Base-by-base conservation (phyloP, 176 grass and related monocot species). In the Avena insularis region DNA sequence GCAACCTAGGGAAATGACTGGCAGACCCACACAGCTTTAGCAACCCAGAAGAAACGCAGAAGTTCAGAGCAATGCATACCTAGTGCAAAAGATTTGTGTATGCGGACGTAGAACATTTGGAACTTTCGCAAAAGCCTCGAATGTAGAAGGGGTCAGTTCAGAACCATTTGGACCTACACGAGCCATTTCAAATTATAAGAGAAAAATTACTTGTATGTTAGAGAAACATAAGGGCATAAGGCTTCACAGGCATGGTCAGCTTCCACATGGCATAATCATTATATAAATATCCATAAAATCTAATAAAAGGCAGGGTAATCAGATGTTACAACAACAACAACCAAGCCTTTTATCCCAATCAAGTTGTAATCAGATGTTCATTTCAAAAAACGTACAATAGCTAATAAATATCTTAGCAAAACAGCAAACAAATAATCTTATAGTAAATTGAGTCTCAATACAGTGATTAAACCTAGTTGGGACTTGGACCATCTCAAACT, bases 121-220 rank as follows among this genome's bases (percentile, higher is more conserved):
- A 90, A 98, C 96, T 93, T 94, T 94, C n/a, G 83, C 90, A 94
- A 98, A 98, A 73, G 89, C 90, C 89, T 98, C 96, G 87, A 98
- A 96, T 74, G 83, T 93, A 87, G 82, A 96, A 75, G 93, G 60
- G 53, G 85, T 83, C 51, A 81, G 56, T 85, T 94, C 93, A 87
- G 93, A 84, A 87, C 94, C 90, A 89, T 83, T 93, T 88, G 96
- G 96, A 51, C 96, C 96, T 98, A 79, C 60, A 90, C 76, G 74
- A 83, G 51, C 63, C 69, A 94, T 90, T 90, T 77, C 59, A 61
- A 83, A 67, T 75, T 79, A 48, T 66, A 93, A 71, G 43, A 13
- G 50, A 61, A 82, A 61, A 27, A 47, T 23, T 46, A 73, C 17
- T 12, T 79, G 43, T 61, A 77, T 47, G 47, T 46, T 38, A 48